A percentile compares a stretch with the other conserved stretches of the same genome.
Evolutionary conservation across 805 yeast species (phyloP).

Genomic region (Suhomyces emberorum): DNA sequence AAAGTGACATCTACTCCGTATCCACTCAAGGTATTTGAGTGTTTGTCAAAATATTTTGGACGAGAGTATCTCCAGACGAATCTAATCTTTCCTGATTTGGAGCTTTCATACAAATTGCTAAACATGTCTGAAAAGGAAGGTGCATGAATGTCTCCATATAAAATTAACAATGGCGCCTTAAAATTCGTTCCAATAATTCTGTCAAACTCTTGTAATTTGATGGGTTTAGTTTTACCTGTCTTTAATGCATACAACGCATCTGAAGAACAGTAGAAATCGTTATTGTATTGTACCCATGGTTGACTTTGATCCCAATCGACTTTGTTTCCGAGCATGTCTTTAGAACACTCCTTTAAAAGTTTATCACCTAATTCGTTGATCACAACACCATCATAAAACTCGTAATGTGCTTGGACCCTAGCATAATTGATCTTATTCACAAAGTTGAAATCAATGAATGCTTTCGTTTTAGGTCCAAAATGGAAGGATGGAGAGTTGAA

Average conservation of each 20-base stretch:
- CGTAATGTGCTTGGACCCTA: slow-evolving; percentile 60
- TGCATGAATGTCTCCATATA: slow-evolving; percentile 66
- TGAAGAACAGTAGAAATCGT: slow-evolving; percentile 56
- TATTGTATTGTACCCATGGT: slow-evolving; percentile 50
- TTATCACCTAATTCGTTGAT: slow-evolving; percentile 20
- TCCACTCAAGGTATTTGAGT: slow-evolving; percentile 39
- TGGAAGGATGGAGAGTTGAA: slow-evolving; percentile 4
- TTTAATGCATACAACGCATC: slow-evolving; percentile 80
- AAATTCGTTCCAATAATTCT: slow-evolving; percentile 55
- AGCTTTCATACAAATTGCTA: slow-evolving; percentile 53
- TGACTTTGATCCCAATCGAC: not conserved
- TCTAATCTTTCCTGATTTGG: slow-evolving; percentile 61
- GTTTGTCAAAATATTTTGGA: slow-evolving; percentile 27
- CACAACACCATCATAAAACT: slow-evolving; percentile 41
- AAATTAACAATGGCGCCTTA: slow-evolving; percentile 49
- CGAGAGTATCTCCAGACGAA: slow-evolving; percentile 75
- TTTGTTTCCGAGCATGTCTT: slow-evolving; percentile 32
- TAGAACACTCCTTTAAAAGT: slow-evolving; percentile 20
- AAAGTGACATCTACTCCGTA: slow-evolving; percentile 65
- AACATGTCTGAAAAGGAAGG: slow-evolving; percentile 55
- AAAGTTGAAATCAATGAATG: slow-evolving; percentile 42
- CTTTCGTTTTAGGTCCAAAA: slow-evolving; percentile 8
- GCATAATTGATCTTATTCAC: slow-evolving; percentile 55
- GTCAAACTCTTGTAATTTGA: slow-evolving; percentile 48
- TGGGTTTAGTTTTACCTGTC: slow-evolving; percentile 37